Evolutionary conservation across 2,329 filamentous ascomycete species (phyloP), one percentile per base, ranked within the genome.

Genomic region (Penicillium sp.): DNA sequence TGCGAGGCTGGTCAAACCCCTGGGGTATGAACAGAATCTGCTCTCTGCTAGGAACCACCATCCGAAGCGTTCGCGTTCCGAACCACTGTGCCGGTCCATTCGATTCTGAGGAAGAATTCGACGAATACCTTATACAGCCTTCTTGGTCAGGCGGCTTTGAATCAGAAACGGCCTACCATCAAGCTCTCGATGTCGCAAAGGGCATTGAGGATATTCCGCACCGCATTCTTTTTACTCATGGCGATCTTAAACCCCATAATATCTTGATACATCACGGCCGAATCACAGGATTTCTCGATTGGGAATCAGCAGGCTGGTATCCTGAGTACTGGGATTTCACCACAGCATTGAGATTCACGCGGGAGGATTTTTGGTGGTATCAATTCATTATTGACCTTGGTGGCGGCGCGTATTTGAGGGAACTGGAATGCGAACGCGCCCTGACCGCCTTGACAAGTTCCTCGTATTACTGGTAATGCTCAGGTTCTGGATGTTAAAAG

Each of bases 1-100:
- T 65, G 50, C 57, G 56, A 17, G 45, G 41, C 23, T 64, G 58
- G 60, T 42, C 35, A 41, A 54, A 52, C 28, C 56, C 51, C 16
- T 52, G 37, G 46, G 54, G 47, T 8, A 31, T 16, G 18, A 31
- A 55, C 7, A 42, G 45, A n/a, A 55, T 62, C 30, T 59, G 56
- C 42, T 62, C 57, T 39, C 16, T 57, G 7, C 22, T 50, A 13
- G 57, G 52, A 6, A 57, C 51, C 12, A 20, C 50, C 5, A 52
- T 63, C 17, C 47, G 53, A 29, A 61, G 54, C 40, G 41, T 56
- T 18, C 53, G 56, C 17, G 34, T 61, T 34, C 57, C 57, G 6
- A 35, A 38, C 39, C 54, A 61, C 40, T 33, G 31, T 22, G 27
- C 26, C 26, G 56, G 55, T 22, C 58, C 57, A 7, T 57, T 53